These are phyloP conservation scores for Strobilomyces echinocephalus DNA, from an alignment of 768 basidiomycete species.

Conservation along the genomic window DNA sequence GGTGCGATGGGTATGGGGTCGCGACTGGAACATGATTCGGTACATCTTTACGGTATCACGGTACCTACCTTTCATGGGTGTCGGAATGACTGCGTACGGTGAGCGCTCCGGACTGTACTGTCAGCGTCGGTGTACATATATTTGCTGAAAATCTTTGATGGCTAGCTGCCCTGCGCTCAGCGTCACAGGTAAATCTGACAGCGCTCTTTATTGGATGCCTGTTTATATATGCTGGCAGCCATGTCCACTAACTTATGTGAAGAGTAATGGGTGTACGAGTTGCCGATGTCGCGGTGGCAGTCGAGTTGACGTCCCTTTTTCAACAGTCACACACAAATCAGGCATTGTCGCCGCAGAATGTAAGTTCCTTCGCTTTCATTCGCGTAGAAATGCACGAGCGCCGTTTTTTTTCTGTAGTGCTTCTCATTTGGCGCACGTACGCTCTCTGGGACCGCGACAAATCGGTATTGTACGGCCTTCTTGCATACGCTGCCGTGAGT, in stretches of 20 bases:
- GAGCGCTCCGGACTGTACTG: not conserved
- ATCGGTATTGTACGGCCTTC: slow-evolving; percentile 9
- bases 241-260: not conserved
- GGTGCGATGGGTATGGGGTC: slow-evolving; percentile 19
- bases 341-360: slow-evolving; percentile 12
- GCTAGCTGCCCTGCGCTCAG: slow-evolving; percentile 5
- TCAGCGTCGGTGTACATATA: no score
- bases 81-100: slow-evolving; percentile 13
- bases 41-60: slow-evolving; percentile 15
- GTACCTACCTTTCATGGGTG: slow-evolving; percentile 17
- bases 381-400: no score
- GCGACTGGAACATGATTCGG: slow-evolving; percentile 15
- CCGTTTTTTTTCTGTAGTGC: slow-evolving; percentile 1
- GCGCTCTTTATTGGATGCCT: not conserved
- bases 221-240: not conserved
- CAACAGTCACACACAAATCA: slow-evolving; percentile 6
- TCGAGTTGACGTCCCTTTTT: not conserved
- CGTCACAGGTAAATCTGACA: slow-evolving; percentile 3
- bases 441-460: slow-evolving; percentile 18
- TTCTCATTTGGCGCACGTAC: slow-evolving; percentile 18
- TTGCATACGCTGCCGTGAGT: slow-evolving; percentile 9
- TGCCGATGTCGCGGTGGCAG: not conserved
- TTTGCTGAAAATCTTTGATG: no score
- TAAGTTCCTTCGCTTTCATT: not conserved
- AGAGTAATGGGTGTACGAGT: slow-evolving; percentile 8